Evolutionary conservation across 192 early-diverging fungal genomes (phyloP).

Genomic region (Coemansia sp.): DNA sequence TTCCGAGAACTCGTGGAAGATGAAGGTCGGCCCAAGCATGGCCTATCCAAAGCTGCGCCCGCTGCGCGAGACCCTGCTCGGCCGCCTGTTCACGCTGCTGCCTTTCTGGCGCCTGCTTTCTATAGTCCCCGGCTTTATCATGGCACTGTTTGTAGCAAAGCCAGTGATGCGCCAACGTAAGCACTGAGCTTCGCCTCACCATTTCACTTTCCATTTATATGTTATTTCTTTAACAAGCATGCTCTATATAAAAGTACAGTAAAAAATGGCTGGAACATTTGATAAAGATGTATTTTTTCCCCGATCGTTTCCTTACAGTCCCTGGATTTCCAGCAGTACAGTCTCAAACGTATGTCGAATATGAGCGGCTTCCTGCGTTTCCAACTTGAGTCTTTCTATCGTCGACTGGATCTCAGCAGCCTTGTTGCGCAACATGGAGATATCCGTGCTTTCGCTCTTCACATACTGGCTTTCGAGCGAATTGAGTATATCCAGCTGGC

Average conservation of each 20-base stretch:
- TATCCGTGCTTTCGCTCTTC: slow-evolving; percentile 7
- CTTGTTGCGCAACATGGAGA: slow-evolving; percentile 10
- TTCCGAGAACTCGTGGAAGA: slow-evolving; percentile 41
- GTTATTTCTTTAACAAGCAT: too few species aligned
- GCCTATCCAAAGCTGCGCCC: slow-evolving; percentile 23
- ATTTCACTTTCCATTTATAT: too few species aligned
- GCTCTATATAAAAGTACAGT: not conserved
- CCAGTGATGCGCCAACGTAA: slow-evolving; percentile 17
- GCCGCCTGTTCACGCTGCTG: slow-evolving; percentile 29
- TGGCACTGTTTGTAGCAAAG: slow-evolving; percentile 21
- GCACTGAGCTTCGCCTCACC: too few species aligned
- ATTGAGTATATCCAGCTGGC: slow-evolving; percentile 26
- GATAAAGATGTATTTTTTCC: too few species aligned
- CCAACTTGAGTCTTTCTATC: slow-evolving; percentile 19
- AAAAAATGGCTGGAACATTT: not conserved
- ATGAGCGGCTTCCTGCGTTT: slow-evolving; percentile 23
- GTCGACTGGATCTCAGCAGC: slow-evolving; percentile 2
- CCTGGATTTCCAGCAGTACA: slow-evolving; percentile 33
- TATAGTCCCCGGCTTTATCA: slow-evolving; percentile 26
- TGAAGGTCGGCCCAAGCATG: slow-evolving; percentile 6
- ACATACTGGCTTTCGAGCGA: slow-evolving; percentile 8
- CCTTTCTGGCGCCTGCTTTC: slow-evolving; percentile 45
- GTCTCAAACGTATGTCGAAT: slow-evolving; percentile 42
- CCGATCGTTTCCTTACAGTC: slow-evolving; percentile 15
- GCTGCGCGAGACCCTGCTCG: slow-evolving; percentile 15